Evolutionary conservation across 2,329 filamentous ascomycete species (phyloP).

Genomic region (Pseudocercospora pini-densiflorae): DNA sequence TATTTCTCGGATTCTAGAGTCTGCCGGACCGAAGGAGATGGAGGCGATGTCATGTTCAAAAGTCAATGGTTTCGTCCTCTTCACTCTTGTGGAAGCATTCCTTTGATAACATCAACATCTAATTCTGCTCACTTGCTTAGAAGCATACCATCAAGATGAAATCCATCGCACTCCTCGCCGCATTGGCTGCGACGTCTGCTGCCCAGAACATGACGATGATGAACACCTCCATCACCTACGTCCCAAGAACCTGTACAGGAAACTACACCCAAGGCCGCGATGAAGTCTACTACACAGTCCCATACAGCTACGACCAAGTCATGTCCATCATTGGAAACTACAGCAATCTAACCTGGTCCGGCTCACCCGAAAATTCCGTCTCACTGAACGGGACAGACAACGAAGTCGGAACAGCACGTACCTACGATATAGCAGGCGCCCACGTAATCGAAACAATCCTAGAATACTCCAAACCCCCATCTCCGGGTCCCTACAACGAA

Average conservation of each 20-base stretch:
- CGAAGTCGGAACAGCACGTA: constrained; percentile 25
- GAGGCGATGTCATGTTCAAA: neutral
- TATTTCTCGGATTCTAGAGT: neutral
- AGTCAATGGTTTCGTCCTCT: neutral
- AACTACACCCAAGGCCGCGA: constrained; percentile 23
- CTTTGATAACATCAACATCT: no score
- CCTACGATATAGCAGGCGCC: constrained; percentile 25
- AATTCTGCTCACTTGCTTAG: no score
- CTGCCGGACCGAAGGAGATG: neutral
- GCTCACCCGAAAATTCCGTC: constrained; percentile 18
- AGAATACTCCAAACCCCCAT: constrained; percentile 23
- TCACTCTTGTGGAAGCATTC: neutral
- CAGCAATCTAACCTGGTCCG: constrained; percentile 2
- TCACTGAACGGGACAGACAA: constrained; percentile 25
- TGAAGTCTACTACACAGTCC: constrained; percentile 27
- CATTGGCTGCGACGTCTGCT: neutral
- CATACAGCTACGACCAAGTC: constrained; percentile 32
- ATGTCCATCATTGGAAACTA: constrained; percentile 24
- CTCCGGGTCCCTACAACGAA: constrained; percentile 27
- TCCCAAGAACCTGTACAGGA: constrained; percentile 23
- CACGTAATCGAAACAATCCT: constrained; percentile 28
- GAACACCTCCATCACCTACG: constrained; percentile 3
- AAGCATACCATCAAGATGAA: constrained; percentile 17
- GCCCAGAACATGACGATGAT: neutral
- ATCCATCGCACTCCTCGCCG: neutral